These are phyloP conservation scores for Plectranthus barbatus DNA, from an alignment of 257 asterid genomes.

Conservation along the genomic window DNA sequence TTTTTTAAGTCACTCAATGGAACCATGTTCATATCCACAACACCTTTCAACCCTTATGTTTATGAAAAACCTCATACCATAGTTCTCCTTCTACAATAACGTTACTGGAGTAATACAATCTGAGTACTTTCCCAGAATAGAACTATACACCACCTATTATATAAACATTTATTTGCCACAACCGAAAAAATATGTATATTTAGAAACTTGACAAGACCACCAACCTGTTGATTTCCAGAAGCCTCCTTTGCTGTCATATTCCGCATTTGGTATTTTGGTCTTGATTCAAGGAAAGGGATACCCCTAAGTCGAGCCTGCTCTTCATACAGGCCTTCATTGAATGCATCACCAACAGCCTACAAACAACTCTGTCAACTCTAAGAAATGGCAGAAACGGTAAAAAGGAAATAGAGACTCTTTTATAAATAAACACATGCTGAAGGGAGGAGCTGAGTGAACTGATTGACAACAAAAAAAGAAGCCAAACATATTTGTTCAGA, in stretches of 20 bases:
- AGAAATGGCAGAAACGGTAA: not conserved
- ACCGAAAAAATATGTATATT: not conserved
- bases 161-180: too few species aligned
- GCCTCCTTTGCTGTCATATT: constrained; percentile 90
- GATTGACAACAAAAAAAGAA: not conserved
- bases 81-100: not conserved
- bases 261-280: constrained; percentile 96
- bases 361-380: constrained; percentile 1
- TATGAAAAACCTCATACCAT: not conserved
- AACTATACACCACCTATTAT: not conserved
- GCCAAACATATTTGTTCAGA: not conserved
- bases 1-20: not conserved
- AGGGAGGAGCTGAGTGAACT: not conserved
- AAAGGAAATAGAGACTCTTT: not conserved
- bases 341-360: constrained; percentile 99
- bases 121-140: not conserved
- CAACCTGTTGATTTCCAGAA: constrained; percentile 78
- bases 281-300: constrained; percentile 90
- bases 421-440: not conserved
- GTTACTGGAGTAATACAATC: not conserved
- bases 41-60: not conserved
- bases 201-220: constrained; percentile 11
- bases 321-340: constrained; percentile 93
- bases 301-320: constrained; percentile 91
- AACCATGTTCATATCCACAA: not conserved